Evolutionary conservation across 108 stramenopile genomes (phyloP).

Genomic region (Chaetoceros muelleri): DNA sequence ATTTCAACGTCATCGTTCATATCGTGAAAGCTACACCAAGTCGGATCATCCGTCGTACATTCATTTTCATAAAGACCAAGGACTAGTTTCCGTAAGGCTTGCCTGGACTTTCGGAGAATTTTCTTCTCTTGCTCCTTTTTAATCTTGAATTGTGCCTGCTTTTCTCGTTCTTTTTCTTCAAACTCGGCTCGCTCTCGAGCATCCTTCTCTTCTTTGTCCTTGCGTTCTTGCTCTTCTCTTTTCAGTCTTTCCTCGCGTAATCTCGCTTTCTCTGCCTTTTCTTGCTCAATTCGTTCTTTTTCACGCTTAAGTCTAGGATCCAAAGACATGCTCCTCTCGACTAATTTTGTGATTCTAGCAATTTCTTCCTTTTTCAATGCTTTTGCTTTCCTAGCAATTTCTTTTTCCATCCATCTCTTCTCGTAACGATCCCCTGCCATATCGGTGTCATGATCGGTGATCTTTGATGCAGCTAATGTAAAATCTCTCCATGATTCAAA

Average conservation of each 20-base stretch:
- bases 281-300: conserved; percentile 32
- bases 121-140: conserved; percentile 74
- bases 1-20: conserved; percentile 54
- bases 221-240: conserved; percentile 34
- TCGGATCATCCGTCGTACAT: conserved; percentile 23
- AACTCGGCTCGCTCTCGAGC: conserved; percentile 13
- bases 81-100: conserved; percentile 40
- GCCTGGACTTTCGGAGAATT: conserved; percentile 62
- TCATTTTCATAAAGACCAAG: conserved; percentile 29
- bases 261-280: conserved; percentile 38
- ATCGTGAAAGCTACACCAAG: conserved; percentile 35
- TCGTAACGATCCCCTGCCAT: conserved; percentile 89
- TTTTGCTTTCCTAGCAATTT: conserved; percentile 86
- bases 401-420: conserved; percentile 96
- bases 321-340: conserved; percentile 85
- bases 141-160: conserved; percentile 32
- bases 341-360: conserved; percentile 78
- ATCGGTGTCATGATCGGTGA: conserved; percentile 80
- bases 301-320: conserved; percentile 87
- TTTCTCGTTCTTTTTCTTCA: conserved; percentile 41
- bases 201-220: conserved; percentile 30
- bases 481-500: conserved; percentile 98
- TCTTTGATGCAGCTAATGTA: conserved; percentile 54
- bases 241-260: conserved; percentile 29
- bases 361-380: conserved; percentile 91